A percentile compares a stretch with the other conserved stretches of the same genome.
phyloP scores from a whole-genome alignment of 1,284 basidiomycete species.

The Ceratobasidium sp. region DNA sequence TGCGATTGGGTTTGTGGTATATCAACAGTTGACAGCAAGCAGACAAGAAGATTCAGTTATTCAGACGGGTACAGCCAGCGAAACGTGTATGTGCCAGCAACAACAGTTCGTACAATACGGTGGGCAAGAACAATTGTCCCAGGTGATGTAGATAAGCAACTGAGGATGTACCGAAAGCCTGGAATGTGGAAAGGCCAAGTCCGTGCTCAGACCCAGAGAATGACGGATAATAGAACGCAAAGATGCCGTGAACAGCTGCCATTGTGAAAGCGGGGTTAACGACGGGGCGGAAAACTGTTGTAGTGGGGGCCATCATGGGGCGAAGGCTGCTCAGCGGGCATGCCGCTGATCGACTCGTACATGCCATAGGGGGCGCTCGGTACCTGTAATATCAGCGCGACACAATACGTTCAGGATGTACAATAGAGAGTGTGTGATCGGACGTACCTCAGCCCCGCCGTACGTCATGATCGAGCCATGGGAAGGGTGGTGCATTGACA shows the following conservation, averaged over 20 bases:
- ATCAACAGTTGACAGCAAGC: neutral
- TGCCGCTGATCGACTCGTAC: constrained; percentile 28
- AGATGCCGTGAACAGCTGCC: neutral
- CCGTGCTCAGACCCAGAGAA: neutral
- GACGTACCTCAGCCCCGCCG: constrained; percentile 35
- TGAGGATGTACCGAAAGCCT: constrained; percentile 4
- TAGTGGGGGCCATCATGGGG: constrained; percentile 30
- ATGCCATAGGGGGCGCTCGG: constrained; percentile 31
- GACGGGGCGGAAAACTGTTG: constrained; percentile 22
- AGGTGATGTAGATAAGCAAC: constrained; percentile 33
- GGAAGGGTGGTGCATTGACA: constrained; percentile 30
- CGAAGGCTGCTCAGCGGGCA: constrained; percentile 25
- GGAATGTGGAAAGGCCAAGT: constrained; percentile 5
- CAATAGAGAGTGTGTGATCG: neutral
- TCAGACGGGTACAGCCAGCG: constrained; percentile 3
- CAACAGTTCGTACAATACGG: constrained; percentile 36
- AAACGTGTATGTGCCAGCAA: constrained; percentile 13
- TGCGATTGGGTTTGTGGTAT: neutral
- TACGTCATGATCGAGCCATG: constrained; percentile 42
- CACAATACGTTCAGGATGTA: neutral
- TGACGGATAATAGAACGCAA: constrained; percentile 11
- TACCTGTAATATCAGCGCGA: constrained; percentile 9
- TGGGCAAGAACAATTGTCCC: constrained; percentile 37
- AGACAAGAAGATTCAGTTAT: neutral
- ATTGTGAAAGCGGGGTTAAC: neutral